Evolutionary conservation across 2,329 filamentous ascomycete species (phyloP).

Genomic region (Trichoderma lentiforme): DNA sequence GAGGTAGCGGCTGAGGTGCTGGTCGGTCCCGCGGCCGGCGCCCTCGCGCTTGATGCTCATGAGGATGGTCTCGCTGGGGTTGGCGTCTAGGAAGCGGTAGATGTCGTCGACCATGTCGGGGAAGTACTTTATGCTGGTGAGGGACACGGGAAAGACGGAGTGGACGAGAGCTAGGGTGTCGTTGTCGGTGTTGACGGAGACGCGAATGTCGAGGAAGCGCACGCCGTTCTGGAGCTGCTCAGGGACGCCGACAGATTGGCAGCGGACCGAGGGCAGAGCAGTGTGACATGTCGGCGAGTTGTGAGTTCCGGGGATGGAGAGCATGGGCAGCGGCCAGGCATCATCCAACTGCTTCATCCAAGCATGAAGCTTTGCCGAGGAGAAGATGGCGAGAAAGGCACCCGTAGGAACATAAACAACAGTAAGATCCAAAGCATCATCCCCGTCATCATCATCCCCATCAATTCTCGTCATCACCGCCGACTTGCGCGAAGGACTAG

Average conservation of each 20-base stretch:
- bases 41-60: constrained; percentile 91
- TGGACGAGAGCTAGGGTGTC: constrained; percentile 81
- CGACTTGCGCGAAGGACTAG: constrained; percentile 58
- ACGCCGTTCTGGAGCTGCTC: constrained; percentile 86
- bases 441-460: constrained; percentile 30
- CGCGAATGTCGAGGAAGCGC: constrained; percentile 89
- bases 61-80: constrained; percentile 79
- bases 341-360: constrained; percentile 83
- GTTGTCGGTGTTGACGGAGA: constrained; percentile 52
- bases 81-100: constrained; percentile 70
- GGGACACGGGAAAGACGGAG: constrained; percentile 80
- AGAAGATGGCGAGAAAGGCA: constrained; percentile 62
- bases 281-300: constrained; percentile 84
- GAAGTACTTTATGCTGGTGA: constrained; percentile 79
- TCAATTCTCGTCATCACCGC: constrained; percentile 56
- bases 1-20: constrained; percentile 72
- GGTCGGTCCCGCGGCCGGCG: constrained; percentile 73
- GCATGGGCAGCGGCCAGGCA: constrained; percentile 68
- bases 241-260: constrained; percentile 74
- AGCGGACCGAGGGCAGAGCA: constrained; percentile 88
- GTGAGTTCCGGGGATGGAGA: constrained; percentile 93
- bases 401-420: constrained; percentile 60
- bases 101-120: constrained; percentile 67
- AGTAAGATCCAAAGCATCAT: constrained; percentile 56
- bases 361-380: constrained; percentile 62